phyloP scores from a whole-genome alignment of 805 yeast genomes.

The Wickerhamomyces hampshirensis region DNA sequence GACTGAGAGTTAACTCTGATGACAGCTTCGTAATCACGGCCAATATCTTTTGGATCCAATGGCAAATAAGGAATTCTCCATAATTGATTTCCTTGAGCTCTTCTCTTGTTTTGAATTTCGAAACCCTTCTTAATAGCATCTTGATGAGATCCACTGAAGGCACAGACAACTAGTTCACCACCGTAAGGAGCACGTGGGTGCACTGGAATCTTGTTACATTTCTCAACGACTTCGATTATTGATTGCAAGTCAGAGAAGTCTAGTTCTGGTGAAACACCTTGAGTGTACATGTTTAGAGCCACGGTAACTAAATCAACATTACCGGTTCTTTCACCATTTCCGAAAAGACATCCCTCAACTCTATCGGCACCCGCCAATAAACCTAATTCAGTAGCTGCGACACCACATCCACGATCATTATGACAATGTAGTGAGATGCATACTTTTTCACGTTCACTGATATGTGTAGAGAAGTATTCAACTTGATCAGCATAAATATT shows the following conservation, averaged over 20 bases:
- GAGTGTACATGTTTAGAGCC: constrained; percentile 74
- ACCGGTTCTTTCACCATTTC: constrained; percentile 85
- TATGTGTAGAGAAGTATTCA: constrained; percentile 65
- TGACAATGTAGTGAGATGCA: constrained; percentile 70
- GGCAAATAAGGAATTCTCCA: constrained; percentile 79
- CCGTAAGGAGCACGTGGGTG: constrained; percentile 77
- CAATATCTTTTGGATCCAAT: constrained; percentile 76
- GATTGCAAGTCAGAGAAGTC: constrained; percentile 68
- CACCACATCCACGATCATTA: constrained; percentile 81
- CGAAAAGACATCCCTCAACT: constrained; percentile 79
- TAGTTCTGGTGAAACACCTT: constrained; percentile 66
- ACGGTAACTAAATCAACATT: constrained; percentile 74
- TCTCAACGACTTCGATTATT: constrained; percentile 64
- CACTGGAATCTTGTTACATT: constrained; percentile 72
- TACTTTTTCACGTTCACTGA: constrained; percentile 66
- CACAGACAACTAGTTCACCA: constrained; percentile 74
- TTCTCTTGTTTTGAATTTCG: constrained; percentile 46
- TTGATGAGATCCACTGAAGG: constrained; percentile 72
- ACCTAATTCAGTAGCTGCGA: constrained; percentile 77
- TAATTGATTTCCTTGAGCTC: constrained; percentile 40
- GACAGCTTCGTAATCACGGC: constrained; percentile 77
- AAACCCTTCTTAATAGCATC: constrained; percentile 70
- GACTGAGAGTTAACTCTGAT: constrained; percentile 81
- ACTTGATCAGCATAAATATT: constrained; percentile 77
- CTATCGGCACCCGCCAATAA: constrained; percentile 80